Evolutionary conservation across 331 rosid genomes (phyloP).

Genomic region (Telfairia occidentalis): DNA sequence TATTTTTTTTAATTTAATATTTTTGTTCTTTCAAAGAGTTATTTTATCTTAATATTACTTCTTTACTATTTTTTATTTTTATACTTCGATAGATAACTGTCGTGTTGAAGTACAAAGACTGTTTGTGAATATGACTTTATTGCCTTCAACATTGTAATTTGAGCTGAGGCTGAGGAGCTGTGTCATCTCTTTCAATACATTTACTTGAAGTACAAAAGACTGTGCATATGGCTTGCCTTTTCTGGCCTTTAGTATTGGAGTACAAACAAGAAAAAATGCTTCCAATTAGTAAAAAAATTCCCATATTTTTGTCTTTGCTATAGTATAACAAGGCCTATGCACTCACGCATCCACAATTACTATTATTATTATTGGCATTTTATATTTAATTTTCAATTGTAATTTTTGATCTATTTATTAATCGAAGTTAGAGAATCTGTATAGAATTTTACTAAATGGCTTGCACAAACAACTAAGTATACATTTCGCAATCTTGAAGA

Average conservation of each 20-base stretch:
- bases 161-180: background rate
- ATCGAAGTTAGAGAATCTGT: constrained; percentile 69
- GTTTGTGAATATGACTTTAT: too few species aligned
- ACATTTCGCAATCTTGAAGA: constrained; percentile 98
- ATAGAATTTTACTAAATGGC: constrained; percentile 66
- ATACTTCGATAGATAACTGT: too few species aligned
- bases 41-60: too few species aligned
- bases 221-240: background rate
- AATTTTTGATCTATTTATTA: constrained; percentile 7
- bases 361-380: background rate
- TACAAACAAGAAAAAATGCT: background rate
- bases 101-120: too few species aligned
- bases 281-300: background rate
- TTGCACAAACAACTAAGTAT: constrained; percentile 87
- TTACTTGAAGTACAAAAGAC: background rate
- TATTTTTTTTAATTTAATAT: too few species aligned
- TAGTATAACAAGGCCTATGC: background rate
- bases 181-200: background rate
- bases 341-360: background rate
- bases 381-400: background rate
- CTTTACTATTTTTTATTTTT: too few species aligned
- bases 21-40: too few species aligned
- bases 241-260: background rate
- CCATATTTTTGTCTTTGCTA: background rate
- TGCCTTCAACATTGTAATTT: too few species aligned